Evolutionary conservation across 2,329 filamentous ascomycete genomes (phyloP), one percentile per base, ranked within the genome.

Genomic region (Fusarium sublunatum): DNA sequence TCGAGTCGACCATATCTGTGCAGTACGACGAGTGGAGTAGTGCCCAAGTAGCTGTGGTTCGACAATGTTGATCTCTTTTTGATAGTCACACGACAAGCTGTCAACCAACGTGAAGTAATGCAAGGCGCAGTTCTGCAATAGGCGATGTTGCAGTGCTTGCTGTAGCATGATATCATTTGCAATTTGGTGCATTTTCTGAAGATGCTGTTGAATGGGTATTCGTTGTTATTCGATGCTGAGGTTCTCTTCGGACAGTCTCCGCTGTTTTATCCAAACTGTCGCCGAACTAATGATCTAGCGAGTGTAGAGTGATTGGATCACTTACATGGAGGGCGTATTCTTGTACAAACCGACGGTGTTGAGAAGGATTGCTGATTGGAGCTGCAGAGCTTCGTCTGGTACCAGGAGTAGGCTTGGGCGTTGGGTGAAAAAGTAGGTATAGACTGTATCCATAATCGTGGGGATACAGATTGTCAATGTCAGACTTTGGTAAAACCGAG

Each of bases 121-220:
- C 26, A 45, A 54, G 45, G 53, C 35, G 58, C 61, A 47, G 52
- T 29, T 53, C 61, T 58, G 61, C 57, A 53, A 58, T 48, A 47
- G 53, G 48, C 41, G 61, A 67, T 53, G 65, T 67, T 66, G 50
- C 43, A 56, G 45, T 34, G 46, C 40, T 65, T 65, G 31, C 62
- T 72, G 72, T 73, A 58, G 43, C 56, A 74, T 75, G 73, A 75
- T 75, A 74, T 75, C 73, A 75, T 73, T 62, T 53, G 47, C 55
- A 47, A 54, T 53, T 34, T 38, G 32, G 36, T 49, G 40, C 45
- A 41, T 36, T 3, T 54, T 31, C 39, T 43, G 35, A 36, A 54
- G 31, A 34, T 35, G 24, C 35, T 35, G 40, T 35, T 19, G 36
- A 31, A 45, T 28, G 38, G 3, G 19, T 19, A 52, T 50, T 61